Evolutionary conservation across 768 basidiomycete genomes (phyloP).

Genomic region (Calocera viscosa): DNA sequence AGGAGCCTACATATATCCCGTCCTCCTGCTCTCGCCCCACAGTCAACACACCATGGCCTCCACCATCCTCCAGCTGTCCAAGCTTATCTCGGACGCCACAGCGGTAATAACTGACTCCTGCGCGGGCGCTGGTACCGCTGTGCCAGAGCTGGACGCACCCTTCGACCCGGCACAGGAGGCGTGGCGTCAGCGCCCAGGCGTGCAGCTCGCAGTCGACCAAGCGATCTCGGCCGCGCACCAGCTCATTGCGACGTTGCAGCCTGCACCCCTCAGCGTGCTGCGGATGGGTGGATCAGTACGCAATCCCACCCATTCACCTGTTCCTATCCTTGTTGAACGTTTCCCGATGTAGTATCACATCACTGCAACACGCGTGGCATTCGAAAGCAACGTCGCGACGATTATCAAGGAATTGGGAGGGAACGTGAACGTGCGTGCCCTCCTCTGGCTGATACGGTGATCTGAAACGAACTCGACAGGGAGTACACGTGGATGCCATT

Average conservation of each 20-base stretch:
- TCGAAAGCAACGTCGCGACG: constrained; percentile 30
- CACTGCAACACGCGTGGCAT: constrained; percentile 21
- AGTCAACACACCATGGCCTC: not conserved
- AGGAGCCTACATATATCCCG: too few relatives aligned
- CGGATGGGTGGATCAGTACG: not conserved
- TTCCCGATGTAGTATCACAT: not conserved
- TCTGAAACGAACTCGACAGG: not conserved
- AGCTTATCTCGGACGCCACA: not conserved
- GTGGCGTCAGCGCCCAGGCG: not conserved
- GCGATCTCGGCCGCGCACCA: not conserved
- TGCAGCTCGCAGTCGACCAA: not conserved
- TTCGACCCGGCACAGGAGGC: not conserved
- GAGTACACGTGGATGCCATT: constrained; percentile 30
- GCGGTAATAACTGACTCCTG: not conserved
- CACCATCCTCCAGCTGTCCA: not conserved
- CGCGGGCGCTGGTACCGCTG: not conserved
- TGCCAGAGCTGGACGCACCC: not conserved
- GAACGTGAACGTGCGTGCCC: constrained; percentile 17
- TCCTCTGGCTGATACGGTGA: constrained; percentile 21
- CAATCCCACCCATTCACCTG: not conserved
- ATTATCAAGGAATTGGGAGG: constrained; percentile 33
- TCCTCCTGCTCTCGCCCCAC: too few relatives aligned
- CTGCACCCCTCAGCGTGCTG: not conserved
- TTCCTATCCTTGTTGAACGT: not conserved
- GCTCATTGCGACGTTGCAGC: not conserved